A percentile compares a stretch with the other conserved stretches of the same genome.
Evolutionary conservation across 1,139 yeast species (phyloP).

Genomic region (Blastobotrys aristatus): DNA sequence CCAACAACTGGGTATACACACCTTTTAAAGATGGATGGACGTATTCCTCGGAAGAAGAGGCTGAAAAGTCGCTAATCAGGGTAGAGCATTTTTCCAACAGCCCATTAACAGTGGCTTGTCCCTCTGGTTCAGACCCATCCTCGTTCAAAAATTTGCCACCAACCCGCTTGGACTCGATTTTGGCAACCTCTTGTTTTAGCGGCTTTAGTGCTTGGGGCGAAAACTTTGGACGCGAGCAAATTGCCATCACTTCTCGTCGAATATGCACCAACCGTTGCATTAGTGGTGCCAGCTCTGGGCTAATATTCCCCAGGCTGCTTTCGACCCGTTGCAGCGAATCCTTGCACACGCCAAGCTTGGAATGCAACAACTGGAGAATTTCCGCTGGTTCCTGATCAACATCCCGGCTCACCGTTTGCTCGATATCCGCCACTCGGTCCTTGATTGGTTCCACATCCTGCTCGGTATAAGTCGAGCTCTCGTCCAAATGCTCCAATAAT

Average conservation of each 20-base stretch:
- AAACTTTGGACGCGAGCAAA: constrained; percentile 42
- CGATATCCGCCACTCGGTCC: constrained; percentile 63
- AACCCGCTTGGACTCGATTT: constrained; percentile 41
- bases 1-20: constrained; percentile 51
- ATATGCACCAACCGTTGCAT: constrained; percentile 41
- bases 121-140: constrained; percentile 32
- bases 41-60: constrained; percentile 46
- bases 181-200: constrained; percentile 38
- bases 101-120: constrained; percentile 50
- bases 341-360: constrained; percentile 29
- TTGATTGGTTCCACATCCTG: constrained; percentile 77
- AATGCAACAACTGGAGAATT: constrained; percentile 28
- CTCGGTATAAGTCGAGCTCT: constrained; percentile 73
- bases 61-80: constrained; percentile 61
- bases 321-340: constrained; percentile 25
- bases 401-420: constrained; percentile 45
- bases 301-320: constrained; percentile 28
- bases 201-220: constrained; percentile 33
- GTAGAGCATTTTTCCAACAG: constrained; percentile 73
- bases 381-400: constrained; percentile 30
- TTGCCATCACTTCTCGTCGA: constrained; percentile 48
- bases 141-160: constrained; percentile 42
- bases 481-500: constrained; percentile 72
- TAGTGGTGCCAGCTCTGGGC: constrained; percentile 34
- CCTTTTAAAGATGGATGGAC: constrained; percentile 48